Evolutionary conservation across 1,139 yeast species (phyloP).

Genomic region (Arxiozyma heterogenica): DNA sequence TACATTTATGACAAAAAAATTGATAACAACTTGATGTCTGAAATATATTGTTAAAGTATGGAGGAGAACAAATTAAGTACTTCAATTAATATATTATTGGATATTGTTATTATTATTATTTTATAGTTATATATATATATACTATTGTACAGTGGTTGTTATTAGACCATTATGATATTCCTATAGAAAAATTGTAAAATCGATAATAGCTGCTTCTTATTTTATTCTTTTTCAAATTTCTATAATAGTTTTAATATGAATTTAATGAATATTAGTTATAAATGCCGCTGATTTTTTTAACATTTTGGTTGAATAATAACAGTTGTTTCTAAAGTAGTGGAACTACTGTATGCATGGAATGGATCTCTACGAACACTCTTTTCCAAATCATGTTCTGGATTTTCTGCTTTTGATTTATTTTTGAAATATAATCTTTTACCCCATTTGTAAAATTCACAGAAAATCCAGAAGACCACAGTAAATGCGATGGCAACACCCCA

Average conservation of each 20-base stretch:
- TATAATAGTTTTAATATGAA: too few species aligned
- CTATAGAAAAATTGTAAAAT: too few species aligned
- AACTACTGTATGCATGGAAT: slow-evolving; percentile 43
- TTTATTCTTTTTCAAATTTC: too few species aligned
- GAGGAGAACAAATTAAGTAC: too few species aligned
- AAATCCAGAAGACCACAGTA: slow-evolving; percentile 47
- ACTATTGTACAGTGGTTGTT: too few species aligned
- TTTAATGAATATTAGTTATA: neutral
- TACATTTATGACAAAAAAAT: too few species aligned
- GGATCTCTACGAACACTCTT: slow-evolving; percentile 43
- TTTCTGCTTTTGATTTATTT: slow-evolving; percentile 35
- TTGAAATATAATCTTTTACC: slow-evolving; percentile 51
- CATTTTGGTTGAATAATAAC: slow-evolving; percentile 9
- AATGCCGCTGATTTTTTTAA: neutral
- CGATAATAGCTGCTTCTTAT: too few species aligned
- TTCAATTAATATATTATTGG: too few species aligned
- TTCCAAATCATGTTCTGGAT: slow-evolving; percentile 60
- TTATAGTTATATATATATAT: too few species aligned
- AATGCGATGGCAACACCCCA: slow-evolving; percentile 75
- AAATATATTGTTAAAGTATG: too few species aligned
- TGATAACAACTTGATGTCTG: neutral
- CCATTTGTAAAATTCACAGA: slow-evolving; percentile 62
- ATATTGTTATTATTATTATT: too few species aligned
- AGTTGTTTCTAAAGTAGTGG: slow-evolving; percentile 24
- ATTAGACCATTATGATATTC: too few species aligned